Conservation (phyloP, 164 flowering plant species). For the Liriodendron chinense region DNA sequence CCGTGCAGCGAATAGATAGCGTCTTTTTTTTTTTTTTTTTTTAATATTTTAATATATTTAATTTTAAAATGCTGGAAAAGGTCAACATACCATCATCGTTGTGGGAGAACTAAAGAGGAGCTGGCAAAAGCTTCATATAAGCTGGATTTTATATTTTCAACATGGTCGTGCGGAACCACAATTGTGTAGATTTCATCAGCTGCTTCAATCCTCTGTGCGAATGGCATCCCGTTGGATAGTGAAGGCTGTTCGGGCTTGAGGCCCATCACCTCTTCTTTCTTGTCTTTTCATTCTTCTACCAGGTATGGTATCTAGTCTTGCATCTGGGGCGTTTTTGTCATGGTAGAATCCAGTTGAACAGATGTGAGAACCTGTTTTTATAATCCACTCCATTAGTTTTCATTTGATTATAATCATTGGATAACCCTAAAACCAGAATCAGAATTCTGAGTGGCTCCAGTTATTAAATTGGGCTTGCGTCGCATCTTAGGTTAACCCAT, state of each 20-base stretch:
- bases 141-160: constrained; percentile 29
- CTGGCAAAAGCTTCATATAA: constrained; percentile 16
- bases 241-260: constrained; percentile 28
- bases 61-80: constrained; percentile 5
- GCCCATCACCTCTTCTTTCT: constrained; percentile 17
- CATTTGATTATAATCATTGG: not conserved
- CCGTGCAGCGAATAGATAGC: not conserved
- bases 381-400: too few species aligned
- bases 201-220: constrained; percentile 59
- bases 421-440: not conserved
- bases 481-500: not conserved
- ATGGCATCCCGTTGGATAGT: constrained; percentile 77
- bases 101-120: constrained; percentile 1
- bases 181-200: constrained; percentile 28
- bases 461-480: too few species aligned
- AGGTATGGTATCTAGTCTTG: constrained; percentile 5
- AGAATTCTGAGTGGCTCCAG: too few species aligned
- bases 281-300: not conserved
- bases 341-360: not conserved
- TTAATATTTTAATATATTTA: too few species aligned
- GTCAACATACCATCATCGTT: constrained; percentile 18
- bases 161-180: constrained; percentile 48
- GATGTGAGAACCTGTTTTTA: not conserved
- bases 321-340: not conserved
- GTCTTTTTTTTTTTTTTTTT: too few species aligned